phyloP scores from a whole-genome alignment of 306 rosid genomes.

The Ammopiptanthus mongolicus region DNA sequence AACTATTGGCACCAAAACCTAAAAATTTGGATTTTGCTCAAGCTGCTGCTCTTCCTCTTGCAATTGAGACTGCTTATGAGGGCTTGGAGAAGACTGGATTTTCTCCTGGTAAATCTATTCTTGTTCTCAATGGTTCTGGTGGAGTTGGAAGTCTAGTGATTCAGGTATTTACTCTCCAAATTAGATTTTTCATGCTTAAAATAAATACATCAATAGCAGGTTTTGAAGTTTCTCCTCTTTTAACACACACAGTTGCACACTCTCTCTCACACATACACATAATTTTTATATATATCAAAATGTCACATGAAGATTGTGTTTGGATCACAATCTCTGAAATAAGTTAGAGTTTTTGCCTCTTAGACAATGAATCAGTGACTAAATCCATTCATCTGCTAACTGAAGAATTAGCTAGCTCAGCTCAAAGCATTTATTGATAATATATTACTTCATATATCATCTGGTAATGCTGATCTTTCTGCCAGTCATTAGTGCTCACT shows the following conservation, averaged over 20 bases:
- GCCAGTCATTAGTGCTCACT: not conserved
- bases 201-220: not conserved
- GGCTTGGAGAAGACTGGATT: constrained; percentile 80
- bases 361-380: not conserved
- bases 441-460: not conserved
- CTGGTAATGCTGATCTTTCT: not conserved
- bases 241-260: not conserved
- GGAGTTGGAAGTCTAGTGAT: constrained; percentile 94
- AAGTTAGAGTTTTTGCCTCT: not conserved
- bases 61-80: constrained; percentile 87
- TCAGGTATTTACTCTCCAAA: constrained; percentile 52
- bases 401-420: not conserved
- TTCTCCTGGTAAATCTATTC: constrained; percentile 81
- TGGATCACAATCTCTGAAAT: not conserved
- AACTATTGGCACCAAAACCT: constrained; percentile 70
- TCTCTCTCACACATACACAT: not conserved
- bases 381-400: not conserved
- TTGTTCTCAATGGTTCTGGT: constrained; percentile 88
- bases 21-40: constrained; percentile 70
- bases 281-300: not conserved
- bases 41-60: constrained; percentile 85
- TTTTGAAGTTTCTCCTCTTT: not conserved
- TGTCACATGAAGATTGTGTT: not conserved
- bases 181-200: not conserved
- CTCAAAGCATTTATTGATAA: not conserved